Evolutionary conservation across 495 filamentous ascomycete species (phyloP), one percentile per base, ranked within the genome.

Genomic region (Annulohypoxylon stygium): DNA sequence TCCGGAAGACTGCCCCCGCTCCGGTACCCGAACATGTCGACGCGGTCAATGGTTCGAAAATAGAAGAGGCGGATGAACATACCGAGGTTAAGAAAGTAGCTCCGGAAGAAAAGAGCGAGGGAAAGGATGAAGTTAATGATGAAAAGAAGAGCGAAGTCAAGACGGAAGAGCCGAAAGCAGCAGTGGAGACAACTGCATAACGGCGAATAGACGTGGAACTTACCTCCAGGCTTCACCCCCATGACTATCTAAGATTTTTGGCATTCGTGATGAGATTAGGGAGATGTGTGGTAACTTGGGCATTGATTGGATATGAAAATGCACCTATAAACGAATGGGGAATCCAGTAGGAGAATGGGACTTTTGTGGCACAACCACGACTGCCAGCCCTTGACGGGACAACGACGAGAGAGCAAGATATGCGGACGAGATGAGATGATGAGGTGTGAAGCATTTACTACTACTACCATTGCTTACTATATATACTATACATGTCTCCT

Each of bases 181-280:
- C 67, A 18, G 43, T 20, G 14, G 58, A 65, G 68, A 61, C 59
- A 10, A 55, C 61, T 2, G 36, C 61, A 36, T 65, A 65, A 41
- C 26, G 25, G 14, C 50, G 1, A 12, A 47, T 60, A 14, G 3
- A 26, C n/a, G 34, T 41, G 33, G 39, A 20, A n/a, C n/a, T 33
- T 20, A 20, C 33, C 12, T 34, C 20, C 20, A 23, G 20, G 20
- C 20, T 1, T 23, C 20, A 54, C n/a, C n/a, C n/a, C 23, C 9
- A 41, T 23, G 26, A 59, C 18, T 12, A n/a, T 3, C 0, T n/a
- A 20, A 16, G 34, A 16, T 1, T 8, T 39, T 39, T 39, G 37
- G 0, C 12, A 39, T 39, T 30, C 30, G 30, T 30, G 54, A 37
- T 33, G 54, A 58, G 6, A 20, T 7, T 33, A 16, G 36, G 30